A percentile compares a stretch with the other conserved stretches of the same genome.
Evolutionary conservation across 495 filamentous ascomycete species (phyloP).

Genomic region (Aspergillus sparsus): DNA sequence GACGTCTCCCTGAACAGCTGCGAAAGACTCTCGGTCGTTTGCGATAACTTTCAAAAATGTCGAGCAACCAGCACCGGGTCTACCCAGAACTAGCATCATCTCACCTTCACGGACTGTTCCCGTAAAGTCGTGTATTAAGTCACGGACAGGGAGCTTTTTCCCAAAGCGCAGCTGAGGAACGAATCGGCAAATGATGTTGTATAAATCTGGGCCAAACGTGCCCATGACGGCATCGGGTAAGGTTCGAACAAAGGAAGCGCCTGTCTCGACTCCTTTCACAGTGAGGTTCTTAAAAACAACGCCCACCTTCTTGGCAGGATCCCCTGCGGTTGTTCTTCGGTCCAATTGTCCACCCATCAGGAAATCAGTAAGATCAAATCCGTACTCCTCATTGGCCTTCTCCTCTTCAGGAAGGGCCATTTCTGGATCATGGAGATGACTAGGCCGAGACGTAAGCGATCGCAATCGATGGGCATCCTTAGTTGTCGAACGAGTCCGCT

Average conservation of each 20-base stretch:
- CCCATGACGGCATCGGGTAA: constrained; percentile 78
- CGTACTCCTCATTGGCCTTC: constrained; percentile 43
- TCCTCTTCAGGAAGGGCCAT: constrained; percentile 34
- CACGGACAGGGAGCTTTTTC: constrained; percentile 52
- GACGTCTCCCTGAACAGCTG: constrained; percentile 68
- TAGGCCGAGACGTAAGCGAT: constrained; percentile 27
- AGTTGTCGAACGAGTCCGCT: constrained; percentile 44
- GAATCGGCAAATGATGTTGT: constrained; percentile 63
- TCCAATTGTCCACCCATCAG: constrained; percentile 80
- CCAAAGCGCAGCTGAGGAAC: constrained; percentile 63
- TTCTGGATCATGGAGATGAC: constrained; percentile 39
- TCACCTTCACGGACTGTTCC: constrained; percentile 77
- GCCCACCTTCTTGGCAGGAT: constrained; percentile 79
- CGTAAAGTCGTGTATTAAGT: constrained; percentile 73
- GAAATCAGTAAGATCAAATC: constrained; percentile 73
- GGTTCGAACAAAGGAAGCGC: constrained; percentile 68
- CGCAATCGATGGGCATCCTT: constrained; percentile 28
- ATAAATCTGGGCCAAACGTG: constrained; percentile 83
- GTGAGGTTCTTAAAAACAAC: constrained; percentile 80
- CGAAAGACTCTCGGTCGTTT: constrained; percentile 67
- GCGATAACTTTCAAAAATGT: constrained; percentile 78
- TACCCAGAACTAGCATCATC: constrained; percentile 82
- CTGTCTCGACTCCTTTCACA: constrained; percentile 70
- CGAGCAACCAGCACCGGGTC: constrained; percentile 77
- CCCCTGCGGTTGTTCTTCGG: constrained; percentile 64